These are phyloP conservation scores for Hanseniaspora pseudoguilliermondii DNA, from an alignment of 805 yeast species.

Conservation along the genomic window DNA sequence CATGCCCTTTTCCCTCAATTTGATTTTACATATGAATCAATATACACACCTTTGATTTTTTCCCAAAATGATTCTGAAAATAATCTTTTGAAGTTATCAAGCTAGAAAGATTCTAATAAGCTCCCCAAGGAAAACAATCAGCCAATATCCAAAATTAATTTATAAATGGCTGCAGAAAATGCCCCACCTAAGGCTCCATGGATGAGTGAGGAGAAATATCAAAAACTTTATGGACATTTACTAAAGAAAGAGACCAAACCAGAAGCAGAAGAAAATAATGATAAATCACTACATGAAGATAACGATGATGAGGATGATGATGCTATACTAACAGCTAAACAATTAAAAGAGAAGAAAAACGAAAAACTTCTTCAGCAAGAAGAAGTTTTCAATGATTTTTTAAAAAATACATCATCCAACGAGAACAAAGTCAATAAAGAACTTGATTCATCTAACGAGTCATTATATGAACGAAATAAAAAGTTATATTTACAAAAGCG, in stretches of 20 bases:
- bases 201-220: slow-evolving; percentile 30
- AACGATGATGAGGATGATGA: slow-evolving; percentile 17
- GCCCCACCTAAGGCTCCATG: slow-evolving; percentile 28
- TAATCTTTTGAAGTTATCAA: too few relatives aligned
- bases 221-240: slow-evolving; percentile 22
- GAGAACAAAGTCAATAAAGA: neutral
- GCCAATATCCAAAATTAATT: too few relatives aligned
- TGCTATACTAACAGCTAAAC: slow-evolving; percentile 1
- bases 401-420: neutral
- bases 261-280: slow-evolving; percentile 4
- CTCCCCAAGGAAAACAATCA: neutral
- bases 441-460: slow-evolving; percentile 12
- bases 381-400: neutral
- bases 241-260: slow-evolving; percentile 13
- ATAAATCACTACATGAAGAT: neutral
- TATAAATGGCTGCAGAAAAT: neutral
- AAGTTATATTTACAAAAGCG: slow-evolving; percentile 16
- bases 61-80: too few relatives aligned
- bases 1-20: too few relatives aligned
- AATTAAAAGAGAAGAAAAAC: neutral
- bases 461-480: slow-evolving; percentile 24
- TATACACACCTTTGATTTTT: too few relatives aligned
- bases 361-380: neutral
- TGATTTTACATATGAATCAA: too few relatives aligned
- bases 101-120: too few relatives aligned